Percentiles rank a stretch among this genome's conserved stretches.
phyloP scores from a whole-genome alignment of 805 yeast species.

The Candida maris region DNA sequence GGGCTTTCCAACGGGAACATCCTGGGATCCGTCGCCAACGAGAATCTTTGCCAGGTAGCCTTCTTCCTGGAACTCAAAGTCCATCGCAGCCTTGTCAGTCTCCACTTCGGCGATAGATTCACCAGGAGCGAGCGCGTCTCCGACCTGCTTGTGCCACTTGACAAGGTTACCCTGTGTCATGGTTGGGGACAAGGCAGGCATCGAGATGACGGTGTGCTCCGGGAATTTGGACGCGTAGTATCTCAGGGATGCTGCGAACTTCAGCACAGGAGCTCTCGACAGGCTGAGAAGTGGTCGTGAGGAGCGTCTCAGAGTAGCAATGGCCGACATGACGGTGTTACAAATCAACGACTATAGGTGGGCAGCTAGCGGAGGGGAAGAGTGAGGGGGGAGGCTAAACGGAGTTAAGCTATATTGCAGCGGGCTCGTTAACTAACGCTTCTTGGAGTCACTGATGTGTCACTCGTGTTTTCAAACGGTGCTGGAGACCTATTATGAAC shows the following conservation, averaged over 20 bases:
- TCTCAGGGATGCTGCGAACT: constrained; percentile 16
- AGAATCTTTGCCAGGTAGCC: constrained; percentile 87
- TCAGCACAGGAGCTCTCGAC: constrained; percentile 11
- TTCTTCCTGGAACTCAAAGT: constrained; percentile 96
- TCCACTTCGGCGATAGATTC: constrained; percentile 95
- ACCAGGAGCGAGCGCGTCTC: constrained; percentile 87
- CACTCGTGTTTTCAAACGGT: too few relatives aligned
- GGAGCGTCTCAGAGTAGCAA: constrained; percentile 30
- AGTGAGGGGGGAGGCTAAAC: too few relatives aligned
- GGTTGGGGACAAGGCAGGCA: constrained; percentile 99
- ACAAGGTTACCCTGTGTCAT: constrained; percentile 96
- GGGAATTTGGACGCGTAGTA: constrained; percentile 32
- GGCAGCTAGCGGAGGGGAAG: neutral
- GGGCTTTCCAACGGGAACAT: constrained; percentile 91
- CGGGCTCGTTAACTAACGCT: too few relatives aligned
- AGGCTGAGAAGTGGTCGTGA: constrained; percentile 27
- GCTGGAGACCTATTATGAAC: too few relatives aligned
- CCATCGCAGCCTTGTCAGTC: constrained; percentile 98
- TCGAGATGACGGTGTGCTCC: constrained; percentile 77
- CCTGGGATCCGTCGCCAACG: constrained; percentile 80
- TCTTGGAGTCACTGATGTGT: too few relatives aligned
- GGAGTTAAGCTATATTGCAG: too few relatives aligned
- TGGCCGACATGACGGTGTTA: constrained; percentile 27
- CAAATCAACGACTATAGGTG: neutral
- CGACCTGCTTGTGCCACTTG: constrained; percentile 83